A percentile compares a stretch with the other conserved stretches of the same genome.
These are phyloP conservation scores for Quercus robur DNA, from an alignment of 306 rosid species.

Conservation along the genomic window DNA sequence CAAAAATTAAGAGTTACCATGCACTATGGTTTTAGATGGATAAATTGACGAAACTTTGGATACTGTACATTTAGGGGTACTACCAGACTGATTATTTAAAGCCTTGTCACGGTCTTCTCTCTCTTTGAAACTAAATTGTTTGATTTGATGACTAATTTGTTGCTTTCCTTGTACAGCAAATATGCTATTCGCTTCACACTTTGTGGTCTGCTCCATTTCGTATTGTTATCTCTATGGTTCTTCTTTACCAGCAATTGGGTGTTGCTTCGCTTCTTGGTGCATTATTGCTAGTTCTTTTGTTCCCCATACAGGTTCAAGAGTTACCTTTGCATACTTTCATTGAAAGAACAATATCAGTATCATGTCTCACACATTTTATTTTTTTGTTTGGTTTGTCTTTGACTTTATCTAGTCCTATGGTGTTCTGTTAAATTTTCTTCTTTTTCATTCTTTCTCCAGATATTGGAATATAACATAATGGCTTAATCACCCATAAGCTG, in stretches of 20 bases:
- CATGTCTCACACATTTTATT: too few relatives aligned
- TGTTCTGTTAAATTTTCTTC: too few relatives aligned
- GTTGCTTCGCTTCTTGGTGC: slow-evolving; percentile 59
- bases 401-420: too few relatives aligned
- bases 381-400: too few relatives aligned
- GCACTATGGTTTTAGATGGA: not conserved
- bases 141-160: slow-evolving; percentile 1
- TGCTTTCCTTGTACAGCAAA: slow-evolving; percentile 50
- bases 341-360: not conserved
- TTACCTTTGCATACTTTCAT: not conserved
- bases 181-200: slow-evolving; percentile 70
- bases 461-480: too few relatives aligned
- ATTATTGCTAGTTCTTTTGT: slow-evolving; percentile 50
- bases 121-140: not conserved
- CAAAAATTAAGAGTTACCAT: too few relatives aligned
- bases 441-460: too few relatives aligned
- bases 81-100: not conserved
- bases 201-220: slow-evolving; percentile 94
- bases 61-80: not conserved
- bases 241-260: slow-evolving; percentile 87
- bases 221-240: slow-evolving; percentile 66
- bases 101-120: not conserved
- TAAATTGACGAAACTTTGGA: not conserved
- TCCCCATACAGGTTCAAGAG: slow-evolving; percentile 65
- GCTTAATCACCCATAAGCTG: not conserved